Conservation (phyloP, 2,329 filamentous ascomycete species). For the Penicillium digitatum region DNA sequence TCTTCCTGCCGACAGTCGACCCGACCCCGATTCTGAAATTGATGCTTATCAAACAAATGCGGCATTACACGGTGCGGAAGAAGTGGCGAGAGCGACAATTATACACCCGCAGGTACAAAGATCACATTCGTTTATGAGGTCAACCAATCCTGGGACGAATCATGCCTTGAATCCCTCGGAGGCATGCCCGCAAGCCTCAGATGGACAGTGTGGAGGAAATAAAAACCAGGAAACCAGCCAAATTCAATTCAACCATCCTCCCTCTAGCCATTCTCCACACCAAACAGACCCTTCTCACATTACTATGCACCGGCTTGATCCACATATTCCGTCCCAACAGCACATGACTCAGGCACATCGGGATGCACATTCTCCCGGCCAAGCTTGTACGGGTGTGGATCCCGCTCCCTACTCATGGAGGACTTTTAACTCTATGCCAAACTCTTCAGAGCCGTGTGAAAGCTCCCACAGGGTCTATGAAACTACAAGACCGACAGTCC, state of each 20-base stretch:
- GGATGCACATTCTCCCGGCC: not conserved
- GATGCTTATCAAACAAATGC: slow-evolving; percentile 7
- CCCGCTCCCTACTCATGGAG: not conserved
- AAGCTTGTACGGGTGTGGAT: not conserved
- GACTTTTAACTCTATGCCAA: not conserved
- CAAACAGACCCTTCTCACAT: not conserved
- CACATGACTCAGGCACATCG: not conserved
- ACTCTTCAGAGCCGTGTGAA: not conserved
- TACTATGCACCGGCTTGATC: not conserved
- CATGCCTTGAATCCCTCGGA: not conserved
- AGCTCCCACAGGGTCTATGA: not conserved
- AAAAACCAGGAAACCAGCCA: not conserved
- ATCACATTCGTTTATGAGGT: not conserved
- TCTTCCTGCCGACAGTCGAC: not conserved
- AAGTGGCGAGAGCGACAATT: not conserved
- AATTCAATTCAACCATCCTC: not conserved
- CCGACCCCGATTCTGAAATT: not conserved
- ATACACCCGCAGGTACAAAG: not conserved
- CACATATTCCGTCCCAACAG: not conserved
- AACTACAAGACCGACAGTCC: not conserved
- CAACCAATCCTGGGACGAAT: not conserved
- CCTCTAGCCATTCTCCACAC: not conserved
- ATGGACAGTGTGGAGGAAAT: not conserved
- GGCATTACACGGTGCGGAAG: slow-evolving; percentile 7
- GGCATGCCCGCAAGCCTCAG: not conserved